phyloP scores from a whole-genome alignment of 768 basidiomycete genomes.

The Crucibulum laeve region DNA sequence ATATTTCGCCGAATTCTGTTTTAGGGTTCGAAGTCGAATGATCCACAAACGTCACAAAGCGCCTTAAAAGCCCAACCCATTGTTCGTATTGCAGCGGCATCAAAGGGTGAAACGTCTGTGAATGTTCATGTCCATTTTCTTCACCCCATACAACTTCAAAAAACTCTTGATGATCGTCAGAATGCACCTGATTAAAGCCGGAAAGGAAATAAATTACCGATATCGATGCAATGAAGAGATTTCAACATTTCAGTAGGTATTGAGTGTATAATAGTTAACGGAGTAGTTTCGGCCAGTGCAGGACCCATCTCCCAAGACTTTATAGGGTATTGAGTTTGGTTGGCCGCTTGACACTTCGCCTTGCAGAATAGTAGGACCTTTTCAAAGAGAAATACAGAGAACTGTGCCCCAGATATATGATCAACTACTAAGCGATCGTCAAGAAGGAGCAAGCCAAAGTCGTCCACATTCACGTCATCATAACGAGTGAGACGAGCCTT shows the following conservation, averaged over 20 bases:
- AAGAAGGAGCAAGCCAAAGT: conserved; percentile 25
- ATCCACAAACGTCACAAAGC: conserved; percentile 20
- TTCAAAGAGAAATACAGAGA: conserved; percentile 32
- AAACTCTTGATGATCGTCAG: conserved; percentile 12
- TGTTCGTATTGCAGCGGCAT: conserved; percentile 20
- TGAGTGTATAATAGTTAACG: conserved; percentile 23
- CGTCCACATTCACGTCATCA: conserved; percentile 19
- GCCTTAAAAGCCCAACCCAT: conserved; percentile 21
- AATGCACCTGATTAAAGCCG: background rate
- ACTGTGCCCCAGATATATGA: conserved; percentile 13
- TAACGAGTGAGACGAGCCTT: conserved; percentile 21
- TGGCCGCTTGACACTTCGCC: conserved; percentile 12
- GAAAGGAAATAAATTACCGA: conserved; percentile 14
- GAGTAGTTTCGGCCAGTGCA: conserved; percentile 20
- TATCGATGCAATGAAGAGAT: conserved; percentile 22
- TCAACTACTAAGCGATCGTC: conserved; percentile 28
- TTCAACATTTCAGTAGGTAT: conserved; percentile 22
- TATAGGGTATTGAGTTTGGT: conserved; percentile 23
- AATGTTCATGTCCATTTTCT: conserved; percentile 8
- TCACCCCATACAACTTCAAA: conserved; percentile 30
- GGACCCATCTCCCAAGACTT: conserved; percentile 34
- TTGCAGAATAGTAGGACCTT: conserved; percentile 28
- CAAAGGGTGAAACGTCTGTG: conserved; percentile 16
- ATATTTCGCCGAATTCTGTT: no score
- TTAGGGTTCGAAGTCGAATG: no score